These are phyloP conservation scores for Phaeosphaeria sp. DNA, from an alignment of 2,329 filamentous ascomycete genomes.

Conservation along the genomic window DNA sequence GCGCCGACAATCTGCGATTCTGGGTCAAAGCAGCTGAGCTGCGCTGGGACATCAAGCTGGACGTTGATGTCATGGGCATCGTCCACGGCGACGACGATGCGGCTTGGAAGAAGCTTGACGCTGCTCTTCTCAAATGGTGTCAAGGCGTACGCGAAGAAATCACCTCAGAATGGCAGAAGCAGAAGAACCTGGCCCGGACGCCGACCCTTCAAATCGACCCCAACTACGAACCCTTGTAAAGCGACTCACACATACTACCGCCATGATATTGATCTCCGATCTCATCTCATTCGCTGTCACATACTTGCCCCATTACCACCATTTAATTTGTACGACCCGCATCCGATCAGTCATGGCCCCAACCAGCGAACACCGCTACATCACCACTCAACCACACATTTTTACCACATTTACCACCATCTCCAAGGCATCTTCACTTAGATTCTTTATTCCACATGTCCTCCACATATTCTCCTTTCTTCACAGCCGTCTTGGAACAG, in stretches of 20 bases:
- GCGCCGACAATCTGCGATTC: conserved; percentile 90
- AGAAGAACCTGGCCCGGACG: conserved; percentile 44
- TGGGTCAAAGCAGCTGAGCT: conserved; percentile 97
- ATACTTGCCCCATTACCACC: conserved; percentile 24
- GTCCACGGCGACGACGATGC: conserved; percentile 75
- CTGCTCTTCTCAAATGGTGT: conserved; percentile 84
- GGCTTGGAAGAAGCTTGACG: conserved; percentile 83
- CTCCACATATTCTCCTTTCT: not conserved
- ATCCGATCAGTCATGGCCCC: conserved; percentile 16
- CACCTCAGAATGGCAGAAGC: conserved; percentile 69
- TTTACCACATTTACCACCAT: not conserved
- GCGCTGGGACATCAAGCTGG: conserved; percentile 85
- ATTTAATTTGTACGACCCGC: conserved; percentile 24
- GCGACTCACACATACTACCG: conserved; percentile 1
- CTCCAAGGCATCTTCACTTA: not conserved
- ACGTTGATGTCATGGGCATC: conserved; percentile 84
- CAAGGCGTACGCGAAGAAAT: conserved; percentile 83
- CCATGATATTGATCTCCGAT: conserved; percentile 6
- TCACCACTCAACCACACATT: conserved; percentile 6
- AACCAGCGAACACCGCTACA: not conserved
- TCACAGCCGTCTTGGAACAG: conserved; percentile 2
- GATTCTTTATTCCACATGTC: not conserved
- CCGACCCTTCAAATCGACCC: conserved; percentile 50
- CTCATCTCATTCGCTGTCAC: conserved; percentile 33
- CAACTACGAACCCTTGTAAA: conserved; percentile 37